Conservation (phyloP, 768 basidiomycete genomes). For the Steccherinum ochraceum region DNA sequence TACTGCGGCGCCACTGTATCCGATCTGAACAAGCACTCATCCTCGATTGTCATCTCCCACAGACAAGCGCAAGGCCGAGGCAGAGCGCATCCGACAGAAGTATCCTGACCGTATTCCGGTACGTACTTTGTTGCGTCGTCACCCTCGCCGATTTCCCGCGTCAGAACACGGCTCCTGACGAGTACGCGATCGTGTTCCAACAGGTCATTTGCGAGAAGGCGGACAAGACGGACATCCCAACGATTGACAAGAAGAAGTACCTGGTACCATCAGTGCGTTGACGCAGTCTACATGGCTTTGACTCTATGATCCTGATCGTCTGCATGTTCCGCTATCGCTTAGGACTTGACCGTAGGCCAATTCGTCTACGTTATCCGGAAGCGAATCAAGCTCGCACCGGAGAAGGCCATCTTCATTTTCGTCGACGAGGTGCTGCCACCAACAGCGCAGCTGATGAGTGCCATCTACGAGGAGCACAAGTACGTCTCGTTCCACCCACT, state of each 20-base stretch:
- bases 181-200: constrained; percentile 1
- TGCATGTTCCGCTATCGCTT: constrained; percentile 7
- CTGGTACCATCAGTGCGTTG: constrained; percentile 86
- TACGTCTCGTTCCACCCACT: constrained; percentile 33
- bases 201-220: constrained; percentile 99
- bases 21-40: constrained; percentile 33
- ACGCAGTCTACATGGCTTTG: not conserved
- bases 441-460: constrained; percentile 96
- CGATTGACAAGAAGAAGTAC: constrained; percentile 99
- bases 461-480: constrained; percentile 99
- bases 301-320: not conserved
- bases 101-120: constrained; percentile 98
- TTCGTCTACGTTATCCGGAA: constrained; percentile 99
- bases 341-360: constrained; percentile 97
- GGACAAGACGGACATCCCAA: constrained; percentile 96
- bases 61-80: constrained; percentile 99
- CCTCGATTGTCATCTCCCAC: constrained; percentile 9
- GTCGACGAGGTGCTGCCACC: constrained; percentile 98
- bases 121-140: constrained; percentile 27
- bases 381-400: constrained; percentile 98
- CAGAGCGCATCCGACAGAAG: constrained; percentile 97
- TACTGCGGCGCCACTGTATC: constrained; percentile 17
- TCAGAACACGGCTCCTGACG: constrained; percentile 1
- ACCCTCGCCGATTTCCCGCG: not conserved
- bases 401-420: constrained; percentile 99